Evolutionary conservation across 2,329 filamentous ascomycete genomes (phyloP), one percentile per base, ranked within the genome.

Genomic region (Botrytis sinoallii): DNA sequence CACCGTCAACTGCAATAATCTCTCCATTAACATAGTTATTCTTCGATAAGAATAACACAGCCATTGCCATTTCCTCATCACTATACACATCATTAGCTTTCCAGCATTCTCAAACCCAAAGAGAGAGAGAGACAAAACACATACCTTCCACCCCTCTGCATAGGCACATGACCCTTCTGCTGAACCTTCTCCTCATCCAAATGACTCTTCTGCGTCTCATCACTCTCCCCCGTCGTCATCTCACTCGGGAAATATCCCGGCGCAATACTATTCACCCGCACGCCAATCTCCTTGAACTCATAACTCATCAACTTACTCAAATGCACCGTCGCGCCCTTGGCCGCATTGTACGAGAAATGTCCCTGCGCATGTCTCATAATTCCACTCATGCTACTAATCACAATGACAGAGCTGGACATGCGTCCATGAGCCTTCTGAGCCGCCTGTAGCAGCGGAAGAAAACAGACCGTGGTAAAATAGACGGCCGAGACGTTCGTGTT

Each of bases 401-500:
- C 77, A 22, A 80, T 80, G 0, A 80, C 77, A 7, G 77, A 78
- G 16, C 78, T 66, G 3, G 75, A 76, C 38, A 77, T 73, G n/a
- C 76, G 65, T 9, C 76, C 76, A 59, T 86, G 81, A 3, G 81
- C 77, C 71, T 88, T 84, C 0, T 86, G 85, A 1, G 85, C 86
- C n/a, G 86, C 86, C 79, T 89, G 85, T 1, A 91, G 83, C 0
- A 91, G 83, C 0, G 88, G 88, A 6, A 92, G 82, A 76, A 91
- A 89, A 0, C 88, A 89, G 0, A 90, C 86, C 0, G 88, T 90
- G 70, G 86, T 88, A 81, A 91, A 90, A 83, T 90, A 91, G 0
- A 90, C 85, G 40, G 86, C 84, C 1, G 88, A 85, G 6, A 95
- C 92, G 76, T 97, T 94, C 25, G 92, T 93, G 75, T 89, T 88